Evolutionary conservation across 371 early-diverging fungal species (phyloP).

Genomic region (Batkoa obscura): DNA sequence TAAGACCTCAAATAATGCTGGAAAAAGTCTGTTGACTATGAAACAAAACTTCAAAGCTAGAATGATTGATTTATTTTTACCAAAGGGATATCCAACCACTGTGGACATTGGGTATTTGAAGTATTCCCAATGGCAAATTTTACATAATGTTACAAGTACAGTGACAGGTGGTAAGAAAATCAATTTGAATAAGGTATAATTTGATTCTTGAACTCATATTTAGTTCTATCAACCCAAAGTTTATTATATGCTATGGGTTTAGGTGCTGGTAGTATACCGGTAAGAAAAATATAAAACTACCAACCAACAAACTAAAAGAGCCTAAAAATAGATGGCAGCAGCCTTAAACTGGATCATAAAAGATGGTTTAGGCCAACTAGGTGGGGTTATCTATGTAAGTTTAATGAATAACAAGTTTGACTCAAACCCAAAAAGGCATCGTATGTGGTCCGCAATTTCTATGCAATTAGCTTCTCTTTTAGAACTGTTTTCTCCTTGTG

Average conservation of each 20-base stretch:
- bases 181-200: not conserved
- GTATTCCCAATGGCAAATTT: conserved; percentile 48
- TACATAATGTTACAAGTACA: conserved; percentile 44
- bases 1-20: no score
- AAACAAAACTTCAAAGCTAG: no score
- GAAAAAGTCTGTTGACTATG: no score
- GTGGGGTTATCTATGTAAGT: conserved; percentile 60
- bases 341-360: conserved; percentile 73
- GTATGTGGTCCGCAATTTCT: conserved; percentile 34
- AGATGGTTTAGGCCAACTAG: conserved; percentile 64
- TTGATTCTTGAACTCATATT: not conserved
- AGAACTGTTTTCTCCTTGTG: conserved; percentile 49
- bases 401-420: conserved; percentile 45
- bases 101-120: conserved; percentile 41
- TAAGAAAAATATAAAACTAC: conserved; percentile 1
- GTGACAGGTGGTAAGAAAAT: conserved; percentile 31
- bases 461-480: conserved; percentile 44
- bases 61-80: conserved; percentile 23
- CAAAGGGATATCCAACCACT: conserved; percentile 40
- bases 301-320: no score
- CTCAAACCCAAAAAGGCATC: conserved; percentile 49
- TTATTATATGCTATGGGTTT: conserved; percentile 53
- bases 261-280: conserved; percentile 36
- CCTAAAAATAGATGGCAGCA: conserved; percentile 29
- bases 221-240: conserved; percentile 50